A percentile compares a stretch with the other conserved stretches of the same genome.
Evolutionary conservation across 345 rosid genomes (phyloP).

Genomic region (Eucalyptus leucophloia): DNA sequence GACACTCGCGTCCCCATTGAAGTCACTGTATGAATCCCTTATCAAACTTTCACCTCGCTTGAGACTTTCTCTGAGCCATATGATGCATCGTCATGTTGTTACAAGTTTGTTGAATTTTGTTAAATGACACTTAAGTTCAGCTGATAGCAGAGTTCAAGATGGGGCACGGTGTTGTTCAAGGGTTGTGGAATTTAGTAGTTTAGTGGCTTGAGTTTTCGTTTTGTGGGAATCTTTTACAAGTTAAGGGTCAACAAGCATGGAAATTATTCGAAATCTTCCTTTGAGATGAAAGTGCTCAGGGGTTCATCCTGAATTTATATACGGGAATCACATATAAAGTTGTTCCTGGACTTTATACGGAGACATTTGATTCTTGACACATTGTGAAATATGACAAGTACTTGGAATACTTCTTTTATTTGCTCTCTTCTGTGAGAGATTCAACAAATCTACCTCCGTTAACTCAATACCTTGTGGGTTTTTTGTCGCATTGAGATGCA

Average conservation of each 20-base stretch:
- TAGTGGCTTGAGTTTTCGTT: not conserved
- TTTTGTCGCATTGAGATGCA: not conserved
- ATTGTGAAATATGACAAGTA: not conserved
- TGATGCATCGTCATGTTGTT: not conserved
- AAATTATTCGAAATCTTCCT: not conserved
- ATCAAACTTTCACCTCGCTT: not conserved
- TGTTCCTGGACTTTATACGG: not conserved
- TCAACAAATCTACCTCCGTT: not conserved
- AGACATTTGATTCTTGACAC: not conserved
- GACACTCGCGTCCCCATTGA: conserved; percentile 49
- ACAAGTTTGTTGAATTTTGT: not conserved
- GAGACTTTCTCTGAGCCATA: not conserved
- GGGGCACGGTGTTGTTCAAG: not conserved
- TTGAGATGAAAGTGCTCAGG: not conserved
- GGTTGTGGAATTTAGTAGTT: not conserved
- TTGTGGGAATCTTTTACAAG: too few species aligned
- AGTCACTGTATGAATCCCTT: conserved; percentile 25
- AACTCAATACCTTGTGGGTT: not conserved
- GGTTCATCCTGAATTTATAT: not conserved
- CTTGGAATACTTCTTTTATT: not conserved
- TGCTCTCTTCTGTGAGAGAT: not conserved
- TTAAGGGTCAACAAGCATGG: not conserved
- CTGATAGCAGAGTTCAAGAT: not conserved
- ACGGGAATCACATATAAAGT: not conserved
- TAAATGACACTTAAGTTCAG: not conserved